phyloP scores from a whole-genome alignment of 805 yeast species.

The Kurtzmaniella cleridarum region DNA sequence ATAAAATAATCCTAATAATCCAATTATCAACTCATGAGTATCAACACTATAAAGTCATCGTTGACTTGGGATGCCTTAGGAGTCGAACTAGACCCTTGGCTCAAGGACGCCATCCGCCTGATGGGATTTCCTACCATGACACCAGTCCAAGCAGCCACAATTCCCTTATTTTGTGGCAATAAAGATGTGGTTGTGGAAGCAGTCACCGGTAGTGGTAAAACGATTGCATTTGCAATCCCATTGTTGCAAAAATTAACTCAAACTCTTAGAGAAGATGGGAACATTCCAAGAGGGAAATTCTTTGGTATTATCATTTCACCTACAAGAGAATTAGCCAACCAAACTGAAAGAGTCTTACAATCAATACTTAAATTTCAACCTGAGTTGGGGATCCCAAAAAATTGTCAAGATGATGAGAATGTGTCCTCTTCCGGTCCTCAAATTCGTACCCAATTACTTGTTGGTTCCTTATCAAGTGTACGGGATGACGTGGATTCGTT shows the following conservation, averaged over 20 bases:
- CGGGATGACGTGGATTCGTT: slow-evolving; percentile 69
- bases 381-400: slow-evolving; percentile 11
- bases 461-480: slow-evolving; percentile 58
- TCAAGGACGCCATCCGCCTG: slow-evolving; percentile 62
- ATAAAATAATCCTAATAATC: slow-evolving; percentile 3
- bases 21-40: background rate
- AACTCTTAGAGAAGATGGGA: slow-evolving; percentile 14
- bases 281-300: slow-evolving; percentile 51
- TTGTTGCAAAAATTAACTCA: slow-evolving; percentile 58
- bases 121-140: slow-evolving; percentile 82
- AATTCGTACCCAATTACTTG: slow-evolving; percentile 55
- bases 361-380: slow-evolving; percentile 55
- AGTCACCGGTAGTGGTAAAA: slow-evolving; percentile 97
- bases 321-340: slow-evolving; percentile 64
- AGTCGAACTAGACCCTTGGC: slow-evolving; percentile 61
- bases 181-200: slow-evolving; percentile 97
- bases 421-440: slow-evolving; percentile 5
- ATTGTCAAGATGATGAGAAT: slow-evolving; percentile 13
- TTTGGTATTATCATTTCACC: slow-evolving; percentile 72
- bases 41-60: slow-evolving; percentile 32
- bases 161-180: slow-evolving; percentile 75
- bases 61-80: slow-evolving; percentile 57
- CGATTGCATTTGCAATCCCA: slow-evolving; percentile 85
- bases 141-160: slow-evolving; percentile 93
- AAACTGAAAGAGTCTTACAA: slow-evolving; percentile 64